phyloP scores from a whole-genome alignment of 305 asterid genomes.

The Fraxinus angustifolia region DNA sequence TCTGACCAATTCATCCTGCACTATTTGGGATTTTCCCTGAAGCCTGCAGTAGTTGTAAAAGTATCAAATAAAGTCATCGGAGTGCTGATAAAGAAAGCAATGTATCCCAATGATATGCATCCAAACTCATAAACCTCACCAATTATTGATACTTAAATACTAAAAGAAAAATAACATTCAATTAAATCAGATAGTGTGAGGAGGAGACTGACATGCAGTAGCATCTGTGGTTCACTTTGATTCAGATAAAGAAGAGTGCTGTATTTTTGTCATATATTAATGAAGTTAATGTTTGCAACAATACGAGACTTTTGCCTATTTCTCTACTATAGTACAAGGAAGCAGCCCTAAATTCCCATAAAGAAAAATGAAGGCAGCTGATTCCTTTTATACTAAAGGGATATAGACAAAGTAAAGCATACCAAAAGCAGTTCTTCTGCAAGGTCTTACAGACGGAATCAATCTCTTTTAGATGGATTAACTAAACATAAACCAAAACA shows the following conservation, averaged over 20 bases:
- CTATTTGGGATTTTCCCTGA: constrained; percentile 92
- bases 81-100: constrained; percentile 9
- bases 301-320: neutral
- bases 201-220: constrained; percentile 14
- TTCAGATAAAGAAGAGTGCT: constrained; percentile 3
- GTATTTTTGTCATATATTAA: neutral
- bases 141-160: neutral
- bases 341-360: neutral
- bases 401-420: neutral
- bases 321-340: neutral
- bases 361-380: neutral
- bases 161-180: neutral
- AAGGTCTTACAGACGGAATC: neutral
- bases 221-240: constrained; percentile 17
- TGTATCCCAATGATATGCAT: constrained; percentile 6
- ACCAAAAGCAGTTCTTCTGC: constrained; percentile 3
- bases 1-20: constrained; percentile 89
- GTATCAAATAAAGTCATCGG: constrained; percentile 14
- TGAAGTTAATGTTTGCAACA: neutral
- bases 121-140: constrained; percentile 1
- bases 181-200: neutral
- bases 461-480: constrained; percentile 12
- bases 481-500: constrained; percentile 5
- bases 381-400: neutral
- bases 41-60: constrained; percentile 53